Percentiles rank a stretch among this genome's conserved stretches.
phyloP scores from a whole-genome alignment of 495 filamentous ascomycete species.

The Copromyces sp. region DNA sequence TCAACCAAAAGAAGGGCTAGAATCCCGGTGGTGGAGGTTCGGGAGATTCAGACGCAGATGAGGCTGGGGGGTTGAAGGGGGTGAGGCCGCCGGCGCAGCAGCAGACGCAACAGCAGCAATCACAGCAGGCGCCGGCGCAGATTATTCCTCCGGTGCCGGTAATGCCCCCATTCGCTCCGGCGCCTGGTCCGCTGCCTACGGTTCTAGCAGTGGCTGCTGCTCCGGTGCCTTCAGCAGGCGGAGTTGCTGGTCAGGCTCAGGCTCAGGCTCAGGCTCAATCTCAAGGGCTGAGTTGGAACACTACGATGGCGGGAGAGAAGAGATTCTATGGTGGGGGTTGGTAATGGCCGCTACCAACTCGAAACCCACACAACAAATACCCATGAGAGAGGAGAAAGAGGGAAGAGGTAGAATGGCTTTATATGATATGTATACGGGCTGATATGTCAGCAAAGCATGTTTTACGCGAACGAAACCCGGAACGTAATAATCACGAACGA shows the following conservation, averaged over 20 bases:
- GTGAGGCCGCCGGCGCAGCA: background rate
- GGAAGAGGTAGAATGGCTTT: background rate
- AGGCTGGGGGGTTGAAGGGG: background rate
- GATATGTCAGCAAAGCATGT: background rate
- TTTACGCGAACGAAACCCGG: background rate
- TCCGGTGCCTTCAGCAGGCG: background rate
- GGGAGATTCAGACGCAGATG: background rate
- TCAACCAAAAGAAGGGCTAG: slow-evolving; percentile 6
- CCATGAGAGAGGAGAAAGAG: background rate
- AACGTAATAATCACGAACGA: background rate
- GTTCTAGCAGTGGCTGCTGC: background rate
- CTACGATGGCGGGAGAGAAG: background rate
- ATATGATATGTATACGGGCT: background rate
- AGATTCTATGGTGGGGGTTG: background rate
- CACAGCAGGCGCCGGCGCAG: slow-evolving; percentile 8
- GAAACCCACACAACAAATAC: background rate
- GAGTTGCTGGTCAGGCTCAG: background rate
- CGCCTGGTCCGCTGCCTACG: background rate
- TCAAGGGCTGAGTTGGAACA: background rate
- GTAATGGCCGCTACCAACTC: background rate
- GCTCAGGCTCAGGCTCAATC: background rate
- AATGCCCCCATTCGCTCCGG: background rate
- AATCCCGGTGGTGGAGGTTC: background rate
- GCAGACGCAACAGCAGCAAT: slow-evolving; percentile 4
- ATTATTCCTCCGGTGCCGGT: background rate